Evolutionary conservation across 768 basidiomycete genomes (phyloP), one percentile per base, ranked within the genome.

Genomic region (Calocera cornea): DNA sequence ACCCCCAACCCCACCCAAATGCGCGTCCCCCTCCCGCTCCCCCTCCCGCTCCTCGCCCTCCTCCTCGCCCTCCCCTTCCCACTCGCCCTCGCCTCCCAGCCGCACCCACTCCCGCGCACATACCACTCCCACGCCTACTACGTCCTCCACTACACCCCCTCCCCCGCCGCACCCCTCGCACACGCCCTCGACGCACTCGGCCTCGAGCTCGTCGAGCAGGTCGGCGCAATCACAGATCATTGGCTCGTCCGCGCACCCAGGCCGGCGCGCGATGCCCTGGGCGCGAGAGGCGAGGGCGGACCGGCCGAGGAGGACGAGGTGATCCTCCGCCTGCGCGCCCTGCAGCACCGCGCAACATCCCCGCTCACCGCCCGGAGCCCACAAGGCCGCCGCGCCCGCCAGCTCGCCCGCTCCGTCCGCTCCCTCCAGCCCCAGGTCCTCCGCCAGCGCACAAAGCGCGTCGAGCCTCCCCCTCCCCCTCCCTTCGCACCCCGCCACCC

Each of bases 151-250:
- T 71, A 60, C 78, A 33, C 68, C 71, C 65, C 66, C 65, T 2
- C 33, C 38, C 33, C 64, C 40, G 80, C 83, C 40, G 80, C 83
- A 70, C 81, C 86, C 71, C 81, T 90, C 69, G 77, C 77, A 67
- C 85, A 89, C 70, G 81, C 87, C 67, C 82, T 86, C 5, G 60
- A 74, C 7, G 75, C 79, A 0, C 81, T 98, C 12, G 86, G 86
- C 16, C 87, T 92, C 24, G 88, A 97, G 77, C 78, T 97, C 63
- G 88, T 98, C 67, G 92, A 95, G 74, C 88, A 85, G 71, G 87
- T 86, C 29, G 94, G 97, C 64, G 88, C 94, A 74, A 83, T 99
- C 3, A 74, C 77, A 33, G 80, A 91, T 66, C 83, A 90, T 77
- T 99, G 91, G 90, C 79, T 99, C 19, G 86, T 97, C 50, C 84